phyloP scores from a whole-genome alignment of 805 yeast genomes.

The Spathaspora sp. region DNA sequence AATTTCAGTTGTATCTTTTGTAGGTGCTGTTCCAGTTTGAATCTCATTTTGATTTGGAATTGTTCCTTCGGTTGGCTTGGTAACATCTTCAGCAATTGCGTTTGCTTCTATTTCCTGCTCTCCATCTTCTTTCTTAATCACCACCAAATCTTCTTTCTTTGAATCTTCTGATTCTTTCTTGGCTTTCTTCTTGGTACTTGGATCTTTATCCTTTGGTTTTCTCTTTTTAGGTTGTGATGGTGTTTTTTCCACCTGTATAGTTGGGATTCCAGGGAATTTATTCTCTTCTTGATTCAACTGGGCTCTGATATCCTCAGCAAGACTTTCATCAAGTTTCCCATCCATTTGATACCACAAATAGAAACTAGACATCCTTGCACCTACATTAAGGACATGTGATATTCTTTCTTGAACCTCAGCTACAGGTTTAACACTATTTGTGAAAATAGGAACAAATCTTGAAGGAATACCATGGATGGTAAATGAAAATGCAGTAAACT shows the following conservation, averaged over 20 bases:
- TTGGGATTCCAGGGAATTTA: slow-evolving; percentile 34
- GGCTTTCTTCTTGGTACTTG: slow-evolving; percentile 8
- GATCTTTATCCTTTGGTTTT: slow-evolving; percentile 25
- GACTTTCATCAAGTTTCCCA: slow-evolving; percentile 62
- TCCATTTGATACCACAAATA: slow-evolving; percentile 84
- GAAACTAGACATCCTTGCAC: slow-evolving; percentile 57
- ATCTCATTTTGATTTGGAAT: not conserved
- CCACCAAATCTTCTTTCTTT: slow-evolving; percentile 23
- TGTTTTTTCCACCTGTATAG: slow-evolving; percentile 11
- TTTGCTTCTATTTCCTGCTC: slow-evolving; percentile 7
- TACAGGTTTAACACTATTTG: slow-evolving; percentile 58
- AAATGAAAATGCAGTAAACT: slow-evolving; percentile 63
- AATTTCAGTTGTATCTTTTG: not conserved
- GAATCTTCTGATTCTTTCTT: slow-evolving; percentile 9
- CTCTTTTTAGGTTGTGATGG: slow-evolving; percentile 25
- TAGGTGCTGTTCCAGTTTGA: not conserved
- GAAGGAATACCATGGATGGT: slow-evolving; percentile 62
- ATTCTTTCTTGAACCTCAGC: slow-evolving; percentile 58
- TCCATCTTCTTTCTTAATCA: slow-evolving; percentile 13
- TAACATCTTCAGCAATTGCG: not conserved
- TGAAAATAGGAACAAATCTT: slow-evolving; percentile 59
- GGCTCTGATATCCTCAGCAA: slow-evolving; percentile 62
- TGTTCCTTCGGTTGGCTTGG: not conserved
- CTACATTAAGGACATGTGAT: slow-evolving; percentile 56
- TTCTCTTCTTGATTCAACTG: slow-evolving; percentile 55